phyloP scores from a whole-genome alignment of 139 green algal species.

The Diplosphaera chodatii region DNA sequence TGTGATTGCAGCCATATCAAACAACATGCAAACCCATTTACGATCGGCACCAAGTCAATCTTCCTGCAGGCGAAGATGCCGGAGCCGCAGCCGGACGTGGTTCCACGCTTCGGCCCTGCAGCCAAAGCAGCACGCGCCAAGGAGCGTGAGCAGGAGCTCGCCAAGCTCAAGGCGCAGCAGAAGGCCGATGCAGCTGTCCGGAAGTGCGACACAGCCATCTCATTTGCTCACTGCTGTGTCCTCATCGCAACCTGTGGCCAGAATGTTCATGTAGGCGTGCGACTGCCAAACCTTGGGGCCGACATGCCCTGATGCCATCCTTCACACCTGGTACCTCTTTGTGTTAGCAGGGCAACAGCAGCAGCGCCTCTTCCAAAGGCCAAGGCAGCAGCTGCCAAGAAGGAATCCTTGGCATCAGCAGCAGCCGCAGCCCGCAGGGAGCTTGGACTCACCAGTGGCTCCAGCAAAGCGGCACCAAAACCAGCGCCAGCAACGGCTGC shows the following conservation, averaged over 20 bases:
- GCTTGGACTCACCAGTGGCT: background rate
- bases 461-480: background rate
- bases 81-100: background rate
- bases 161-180: background rate
- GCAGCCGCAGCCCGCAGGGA: constrained; percentile 7
- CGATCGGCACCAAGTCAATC: no score
- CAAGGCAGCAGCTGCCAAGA: constrained; percentile 12
- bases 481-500: background rate
- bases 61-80: constrained; percentile 3
- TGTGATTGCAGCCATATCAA: no score
- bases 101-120: constrained; percentile 1
- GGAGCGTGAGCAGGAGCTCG: background rate
- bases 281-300: no score
- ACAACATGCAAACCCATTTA: no score
- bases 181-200: constrained; percentile 7
- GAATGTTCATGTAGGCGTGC: no score
- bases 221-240: constrained; percentile 14
- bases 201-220: background rate
- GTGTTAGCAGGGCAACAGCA: constrained; percentile 13
- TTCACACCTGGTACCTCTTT: no score
- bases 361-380: constrained; percentile 8
- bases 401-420: background rate
- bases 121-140: constrained; percentile 16
- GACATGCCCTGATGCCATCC: no score
- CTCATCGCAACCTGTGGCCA: no score